Conservation (phyloP, 2,329 filamentous ascomycete species). For the Alternaria alternata region DNA sequence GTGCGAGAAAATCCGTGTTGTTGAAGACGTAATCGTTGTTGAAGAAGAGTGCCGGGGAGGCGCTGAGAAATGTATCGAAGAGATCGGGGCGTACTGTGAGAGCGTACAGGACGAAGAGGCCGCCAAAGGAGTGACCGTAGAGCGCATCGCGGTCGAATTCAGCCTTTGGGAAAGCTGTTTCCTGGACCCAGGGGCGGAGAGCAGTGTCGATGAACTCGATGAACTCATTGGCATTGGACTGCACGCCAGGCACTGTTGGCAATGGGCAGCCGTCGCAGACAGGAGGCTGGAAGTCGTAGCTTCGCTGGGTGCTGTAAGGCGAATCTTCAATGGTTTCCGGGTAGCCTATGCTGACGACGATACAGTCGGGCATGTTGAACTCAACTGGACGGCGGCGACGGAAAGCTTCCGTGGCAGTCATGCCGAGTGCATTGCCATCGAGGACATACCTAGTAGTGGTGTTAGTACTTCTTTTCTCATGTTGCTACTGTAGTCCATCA, state of each 20-base stretch:
- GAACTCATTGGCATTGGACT: conserved; percentile 58
- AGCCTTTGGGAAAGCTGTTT: conserved; percentile 41
- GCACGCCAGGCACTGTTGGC: conserved; percentile 39
- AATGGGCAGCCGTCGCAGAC: conserved; percentile 40
- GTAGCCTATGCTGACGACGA: conserved; percentile 45
- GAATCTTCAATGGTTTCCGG: conserved; percentile 40
- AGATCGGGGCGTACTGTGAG: conserved; percentile 53
- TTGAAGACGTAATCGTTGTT: conserved; percentile 54
- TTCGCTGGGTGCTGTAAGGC: conserved; percentile 36
- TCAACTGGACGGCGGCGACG: conserved; percentile 44
- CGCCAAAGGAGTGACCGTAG: conserved; percentile 61
- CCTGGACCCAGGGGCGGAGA: conserved; percentile 48
- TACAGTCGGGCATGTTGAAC: conserved; percentile 39
- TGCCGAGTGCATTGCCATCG: conserved; percentile 43
- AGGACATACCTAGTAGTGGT: conserved; percentile 39
- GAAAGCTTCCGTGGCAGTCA: conserved; percentile 40
- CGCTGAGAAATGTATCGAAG: conserved; percentile 57
- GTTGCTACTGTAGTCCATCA: not conserved
- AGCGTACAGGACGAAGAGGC: conserved; percentile 57
- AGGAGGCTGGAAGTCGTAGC: conserved; percentile 42
- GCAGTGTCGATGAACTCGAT: conserved; percentile 55
- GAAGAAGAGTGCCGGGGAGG: conserved; percentile 60
- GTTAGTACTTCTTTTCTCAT: conserved; percentile 8
- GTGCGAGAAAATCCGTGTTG: conserved; percentile 28
- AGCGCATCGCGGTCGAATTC: conserved; percentile 53